A percentile compares a stretch with the other conserved stretches of the same genome.
These are phyloP conservation scores for Recurvomyces mirabilis DNA, from an alignment of 495 filamentous ascomycete genomes.

Conservation along the genomic window DNA sequence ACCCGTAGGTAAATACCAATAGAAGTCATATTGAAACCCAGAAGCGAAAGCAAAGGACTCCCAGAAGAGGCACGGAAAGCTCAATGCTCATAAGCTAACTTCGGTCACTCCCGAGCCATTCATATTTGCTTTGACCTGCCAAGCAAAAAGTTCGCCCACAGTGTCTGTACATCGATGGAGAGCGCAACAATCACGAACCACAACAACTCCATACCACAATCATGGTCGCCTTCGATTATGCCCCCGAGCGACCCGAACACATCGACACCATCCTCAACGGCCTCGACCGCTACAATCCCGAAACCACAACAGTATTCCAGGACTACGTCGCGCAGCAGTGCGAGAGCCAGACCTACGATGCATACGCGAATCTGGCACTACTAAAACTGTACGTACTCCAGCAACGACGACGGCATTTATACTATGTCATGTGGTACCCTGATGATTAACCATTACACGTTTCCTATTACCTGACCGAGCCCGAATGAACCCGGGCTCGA, in stretches of 20 bases:
- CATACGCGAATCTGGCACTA: constrained; percentile 88
- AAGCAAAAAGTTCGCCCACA: too few species aligned
- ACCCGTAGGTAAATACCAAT: too few species aligned
- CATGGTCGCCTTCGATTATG: constrained; percentile 42
- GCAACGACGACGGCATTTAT: too few species aligned
- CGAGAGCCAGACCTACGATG: constrained; percentile 86
- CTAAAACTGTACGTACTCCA: constrained; percentile 80
- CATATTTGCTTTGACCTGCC: too few species aligned
- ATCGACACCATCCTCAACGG: constrained; percentile 88
- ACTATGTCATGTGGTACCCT: constrained; percentile 21
- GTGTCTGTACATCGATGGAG: too few species aligned
- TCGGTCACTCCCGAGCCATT: too few species aligned
- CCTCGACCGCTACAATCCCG: constrained; percentile 96
- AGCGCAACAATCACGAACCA: too few species aligned
- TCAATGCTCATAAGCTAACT: too few species aligned
- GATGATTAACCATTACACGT: constrained; percentile 74
- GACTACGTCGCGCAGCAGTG: constrained; percentile 92
- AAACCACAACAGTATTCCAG: constrained; percentile 87
- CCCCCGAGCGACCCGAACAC: constrained; percentile 65
- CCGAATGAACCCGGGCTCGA: constrained; percentile 33
- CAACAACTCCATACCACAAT: too few species aligned
- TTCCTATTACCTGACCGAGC: constrained; percentile 93
- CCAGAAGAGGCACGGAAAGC: too few species aligned
- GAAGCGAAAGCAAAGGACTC: too few species aligned
- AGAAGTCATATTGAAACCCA: too few species aligned